A percentile compares a stretch with the other conserved stretches of the same genome.
Conservation (phyloP, 2,329 filamentous ascomycete genomes). For the Leptographium radiaticola region DNA sequence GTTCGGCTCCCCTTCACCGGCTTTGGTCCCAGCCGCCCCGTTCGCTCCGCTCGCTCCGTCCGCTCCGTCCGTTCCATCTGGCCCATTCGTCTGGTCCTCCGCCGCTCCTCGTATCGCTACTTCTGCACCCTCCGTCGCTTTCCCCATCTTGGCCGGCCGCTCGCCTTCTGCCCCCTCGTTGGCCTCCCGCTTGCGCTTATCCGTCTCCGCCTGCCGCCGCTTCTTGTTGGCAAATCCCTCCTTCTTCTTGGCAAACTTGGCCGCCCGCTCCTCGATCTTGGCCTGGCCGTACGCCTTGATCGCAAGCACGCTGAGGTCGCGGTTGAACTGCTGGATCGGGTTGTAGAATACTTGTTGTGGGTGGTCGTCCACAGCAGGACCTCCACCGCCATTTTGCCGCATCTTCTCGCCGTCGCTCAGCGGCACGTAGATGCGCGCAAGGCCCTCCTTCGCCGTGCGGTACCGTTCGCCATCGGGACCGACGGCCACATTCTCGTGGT, state of each 20-base stretch:
- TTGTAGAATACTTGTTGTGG: conserved; percentile 91
- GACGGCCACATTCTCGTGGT: neutral
- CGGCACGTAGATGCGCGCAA: conserved; percentile 43
- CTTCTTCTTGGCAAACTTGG: conserved; percentile 41
- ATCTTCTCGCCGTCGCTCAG: conserved; percentile 21
- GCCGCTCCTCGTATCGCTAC: neutral
- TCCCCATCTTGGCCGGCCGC: conserved; percentile 16
- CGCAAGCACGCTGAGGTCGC: conserved; percentile 82
- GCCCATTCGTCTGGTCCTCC: neutral
- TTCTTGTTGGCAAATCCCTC: conserved; percentile 31
- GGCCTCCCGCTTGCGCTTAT: conserved; percentile 29
- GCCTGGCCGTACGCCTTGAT: conserved; percentile 82
- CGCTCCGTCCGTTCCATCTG: too few relatives aligned
- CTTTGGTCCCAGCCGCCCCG: neutral
- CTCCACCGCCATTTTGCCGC: conserved; percentile 17
- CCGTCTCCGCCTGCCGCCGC: conserved; percentile 21
- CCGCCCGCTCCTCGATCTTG: conserved; percentile 32
- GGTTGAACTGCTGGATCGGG: conserved; percentile 97
- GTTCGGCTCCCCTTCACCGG: neutral
- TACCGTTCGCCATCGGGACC: conserved; percentile 32
- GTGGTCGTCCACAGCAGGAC: conserved; percentile 40
- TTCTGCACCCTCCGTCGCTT: conserved; percentile 4
- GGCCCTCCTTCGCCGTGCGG: conserved; percentile 39
- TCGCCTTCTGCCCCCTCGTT: conserved; percentile 11
- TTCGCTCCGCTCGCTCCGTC: neutral